phyloP scores from a whole-genome alignment of 2,329 filamentous ascomycete genomes.

The Cytospora mali region DNA sequence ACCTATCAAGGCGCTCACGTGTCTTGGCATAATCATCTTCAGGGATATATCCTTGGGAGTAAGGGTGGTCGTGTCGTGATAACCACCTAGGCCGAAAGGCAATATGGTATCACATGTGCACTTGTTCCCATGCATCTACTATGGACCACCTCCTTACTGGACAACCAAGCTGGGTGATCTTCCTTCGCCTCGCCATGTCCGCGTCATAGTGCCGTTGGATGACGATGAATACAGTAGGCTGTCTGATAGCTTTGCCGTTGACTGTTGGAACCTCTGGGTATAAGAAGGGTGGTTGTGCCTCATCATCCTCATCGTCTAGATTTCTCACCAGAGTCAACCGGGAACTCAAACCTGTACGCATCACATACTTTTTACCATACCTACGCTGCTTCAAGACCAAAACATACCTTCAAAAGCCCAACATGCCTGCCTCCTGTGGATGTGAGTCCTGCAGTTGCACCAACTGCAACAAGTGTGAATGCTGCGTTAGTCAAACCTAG shows the following conservation, averaged over 20 bases:
- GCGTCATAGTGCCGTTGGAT: conserved; percentile 2
- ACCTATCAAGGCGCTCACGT: conserved; percentile 2
- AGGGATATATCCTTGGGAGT: too few species aligned
- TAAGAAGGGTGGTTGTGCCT: too few species aligned
- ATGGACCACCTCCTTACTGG: not conserved
- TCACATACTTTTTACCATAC: not conserved
- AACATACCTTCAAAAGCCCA: not conserved
- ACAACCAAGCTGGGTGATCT: too few species aligned
- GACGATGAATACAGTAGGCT: too few species aligned
- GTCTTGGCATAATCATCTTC: conserved; percentile 10
- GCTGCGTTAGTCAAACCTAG: conserved; percentile 26
- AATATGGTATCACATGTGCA: too few species aligned
- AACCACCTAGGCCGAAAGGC: too few species aligned
- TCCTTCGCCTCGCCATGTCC: not conserved
- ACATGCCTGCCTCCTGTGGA: conserved; percentile 23
- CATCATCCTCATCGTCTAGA: too few species aligned
- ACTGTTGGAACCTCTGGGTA: not conserved
- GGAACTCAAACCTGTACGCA: too few species aligned
- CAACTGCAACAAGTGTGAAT: conserved; percentile 20
- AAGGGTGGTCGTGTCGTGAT: too few species aligned
- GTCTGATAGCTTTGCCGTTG: conserved; percentile 4
- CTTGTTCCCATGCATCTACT: too few species aligned
- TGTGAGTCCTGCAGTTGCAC: conserved; percentile 19
- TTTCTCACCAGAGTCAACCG: too few species aligned
- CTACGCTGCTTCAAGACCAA: not conserved